These are phyloP conservation scores for Moniliella sp. DNA, from an alignment of 1,284 basidiomycete genomes.

Conservation along the genomic window DNA sequence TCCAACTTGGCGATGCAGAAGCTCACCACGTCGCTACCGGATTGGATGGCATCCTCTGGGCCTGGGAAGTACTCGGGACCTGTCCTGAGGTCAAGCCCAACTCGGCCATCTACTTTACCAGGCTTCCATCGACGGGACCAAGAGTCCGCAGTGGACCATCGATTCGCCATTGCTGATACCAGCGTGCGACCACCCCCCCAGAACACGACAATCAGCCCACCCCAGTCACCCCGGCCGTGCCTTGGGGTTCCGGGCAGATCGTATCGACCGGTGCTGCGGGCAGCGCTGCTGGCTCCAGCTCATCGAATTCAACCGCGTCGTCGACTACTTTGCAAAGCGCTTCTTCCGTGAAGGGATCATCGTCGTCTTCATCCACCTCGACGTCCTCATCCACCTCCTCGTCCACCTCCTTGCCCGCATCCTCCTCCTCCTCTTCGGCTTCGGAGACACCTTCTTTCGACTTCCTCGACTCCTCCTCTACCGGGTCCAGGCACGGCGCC, in stretches of 20 bases:
- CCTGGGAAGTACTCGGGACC: slow-evolving; percentile 38
- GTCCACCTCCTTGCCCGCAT: no score
- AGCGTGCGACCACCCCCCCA: slow-evolving; percentile 39
- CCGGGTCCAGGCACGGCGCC: no score
- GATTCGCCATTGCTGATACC: slow-evolving; percentile 52
- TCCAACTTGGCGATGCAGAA: slow-evolving; percentile 50
- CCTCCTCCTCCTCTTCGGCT: no score
- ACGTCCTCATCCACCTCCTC: no score
- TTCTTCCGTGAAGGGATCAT: no score
- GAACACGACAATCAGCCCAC: slow-evolving; percentile 41
- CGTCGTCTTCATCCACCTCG: no score
- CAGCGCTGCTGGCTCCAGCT: neutral
- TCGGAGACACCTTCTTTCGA: no score
- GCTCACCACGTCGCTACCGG: slow-evolving; percentile 44
- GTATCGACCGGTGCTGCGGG: neutral
- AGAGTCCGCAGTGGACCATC: slow-evolving; percentile 49
- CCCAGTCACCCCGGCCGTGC: slow-evolving; percentile 37
- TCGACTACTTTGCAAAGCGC: no score
- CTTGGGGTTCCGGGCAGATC: slow-evolving; percentile 43
- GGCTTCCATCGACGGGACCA: slow-evolving; percentile 12
- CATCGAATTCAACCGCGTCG: neutral
- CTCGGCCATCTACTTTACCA: slow-evolving; percentile 21
- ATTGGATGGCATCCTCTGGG: slow-evolving; percentile 41
- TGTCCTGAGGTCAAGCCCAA: slow-evolving; percentile 52
- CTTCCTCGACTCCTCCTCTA: no score